Evolutionary conservation across 148 eudicot species (phyloP), one percentile per base, ranked within the genome.

Genomic region (Agrostemma githago): DNA sequence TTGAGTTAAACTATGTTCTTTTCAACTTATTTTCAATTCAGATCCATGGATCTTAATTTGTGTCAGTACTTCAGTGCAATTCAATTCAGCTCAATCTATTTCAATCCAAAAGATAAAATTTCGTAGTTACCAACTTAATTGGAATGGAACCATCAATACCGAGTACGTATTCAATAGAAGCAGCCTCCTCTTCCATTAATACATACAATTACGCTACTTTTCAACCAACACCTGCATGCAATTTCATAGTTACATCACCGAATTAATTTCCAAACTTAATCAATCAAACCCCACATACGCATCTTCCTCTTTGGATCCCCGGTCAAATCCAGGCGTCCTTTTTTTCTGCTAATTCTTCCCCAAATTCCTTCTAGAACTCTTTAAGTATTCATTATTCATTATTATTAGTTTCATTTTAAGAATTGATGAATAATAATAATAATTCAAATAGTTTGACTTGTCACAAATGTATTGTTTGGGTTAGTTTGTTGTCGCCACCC

Each of bases 401-500:
- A 64, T 64, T 15, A 64, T 40, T 15, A 38, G 34, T 16, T 43
- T 20, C 34, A 65, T 43, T 68, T 46, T n/a, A 6, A 66, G 11
- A 20, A 40, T 34, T 3, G 4, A n/a, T 42, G 5, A 67, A 67
- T 14, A 39, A 8, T n/a, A 17, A 42, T 43, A 57, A 58, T 17
- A 67, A 53, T 73, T 78, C 77, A 65, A 73, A 39, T 0, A 3
- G 54, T 79, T 73, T 78, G 76, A 76, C 21, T 66, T 42, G 10
- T 40, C 6, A 19, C 39, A 38, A 42, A 14, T 26, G 6, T 74
- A 3, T 43, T 4, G 5, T 39, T 68, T 72, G 44, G 12, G 71
- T n/a, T 68, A 20, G 56, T 6, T 63, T 68, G 80, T 79, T 82
- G 81, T 85, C 81, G 90, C 83, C 88, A 81, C 83, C 86, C 81